phyloP scores from a whole-genome alignment of 1,284 basidiomycete genomes.

The Heterobasidion irregulare region DNA sequence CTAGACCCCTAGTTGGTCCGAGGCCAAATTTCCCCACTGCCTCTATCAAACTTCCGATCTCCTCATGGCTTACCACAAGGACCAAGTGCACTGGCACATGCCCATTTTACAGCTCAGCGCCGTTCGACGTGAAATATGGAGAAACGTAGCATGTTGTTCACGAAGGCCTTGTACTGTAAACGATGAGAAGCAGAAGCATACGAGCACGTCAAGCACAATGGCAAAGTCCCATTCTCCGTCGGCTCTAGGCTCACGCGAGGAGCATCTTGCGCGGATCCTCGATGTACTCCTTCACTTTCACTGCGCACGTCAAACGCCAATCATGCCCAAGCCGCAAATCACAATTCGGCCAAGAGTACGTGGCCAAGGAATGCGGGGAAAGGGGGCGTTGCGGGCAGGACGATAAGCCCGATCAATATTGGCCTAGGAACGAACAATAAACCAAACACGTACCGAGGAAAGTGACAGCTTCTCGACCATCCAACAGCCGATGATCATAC shows the following conservation, averaged over 20 bases:
- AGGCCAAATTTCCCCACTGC: no score
- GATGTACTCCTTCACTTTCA: constrained; percentile 65
- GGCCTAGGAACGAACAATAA: constrained; percentile 5
- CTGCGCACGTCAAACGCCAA: constrained; percentile 21
- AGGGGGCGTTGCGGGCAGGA: not conserved
- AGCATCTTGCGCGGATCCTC: constrained; percentile 65
- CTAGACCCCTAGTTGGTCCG: no score
- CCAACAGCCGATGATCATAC: constrained; percentile 94
- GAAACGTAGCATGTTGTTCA: no score
- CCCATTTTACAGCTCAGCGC: no score
- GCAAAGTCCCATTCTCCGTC: no score
- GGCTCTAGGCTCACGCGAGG: constrained; percentile 20
- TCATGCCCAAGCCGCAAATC: not conserved
- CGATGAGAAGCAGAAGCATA: no score
- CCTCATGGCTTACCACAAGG: no score
- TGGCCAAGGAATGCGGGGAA: not conserved
- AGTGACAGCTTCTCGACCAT: constrained; percentile 94
- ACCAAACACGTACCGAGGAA: constrained; percentile 76
- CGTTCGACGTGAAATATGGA: no score
- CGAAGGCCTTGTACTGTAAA: no score
- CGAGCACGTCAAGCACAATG: no score
- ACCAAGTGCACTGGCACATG: no score
- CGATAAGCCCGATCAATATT: constrained; percentile 6
- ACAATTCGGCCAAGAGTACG: not conserved
- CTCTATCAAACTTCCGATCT: no score